Evolutionary conservation across 805 yeast species (phyloP).

Genomic region (Jamesozyma jinghongensis): DNA sequence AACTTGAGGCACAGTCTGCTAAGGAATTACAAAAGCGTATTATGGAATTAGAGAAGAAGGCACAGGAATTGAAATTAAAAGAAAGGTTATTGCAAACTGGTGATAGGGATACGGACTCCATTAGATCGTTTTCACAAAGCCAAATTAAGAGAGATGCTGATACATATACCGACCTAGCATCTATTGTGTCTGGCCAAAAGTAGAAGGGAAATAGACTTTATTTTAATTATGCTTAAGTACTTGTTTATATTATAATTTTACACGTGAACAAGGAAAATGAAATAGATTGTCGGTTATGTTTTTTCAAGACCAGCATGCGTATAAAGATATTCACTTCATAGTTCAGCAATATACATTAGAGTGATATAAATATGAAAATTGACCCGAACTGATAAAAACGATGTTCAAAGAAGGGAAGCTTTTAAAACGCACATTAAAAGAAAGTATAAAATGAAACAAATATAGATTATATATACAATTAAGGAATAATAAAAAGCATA

Average conservation of each 20-base stretch:
- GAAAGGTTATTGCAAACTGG: slow-evolving; percentile 40
- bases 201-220: slow-evolving; percentile 1
- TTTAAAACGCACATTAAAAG: too few species aligned
- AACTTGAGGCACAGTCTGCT: slow-evolving; percentile 70
- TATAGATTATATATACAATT: too few species aligned
- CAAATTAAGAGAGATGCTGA: slow-evolving; percentile 39
- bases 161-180: slow-evolving; percentile 46
- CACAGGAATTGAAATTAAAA: slow-evolving; percentile 59
- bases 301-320: too few species aligned
- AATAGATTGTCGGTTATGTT: too few species aligned
- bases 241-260: background rate
- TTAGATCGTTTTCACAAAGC: slow-evolving; percentile 7
- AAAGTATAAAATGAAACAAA: too few species aligned
- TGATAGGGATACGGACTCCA: slow-evolving; percentile 12
- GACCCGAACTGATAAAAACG: too few species aligned
- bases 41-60: slow-evolving; percentile 66
- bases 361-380: too few species aligned
- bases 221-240: background rate
- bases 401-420: too few species aligned
- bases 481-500: too few species aligned
- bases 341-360: too few species aligned
- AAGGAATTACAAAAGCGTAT: slow-evolving; percentile 64
- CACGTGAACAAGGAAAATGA: too few species aligned
- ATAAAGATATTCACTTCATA: too few species aligned
- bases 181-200: slow-evolving; percentile 30